Conservation (phyloP, 768 basidiomycete species). For the Collybia sordida region DNA sequence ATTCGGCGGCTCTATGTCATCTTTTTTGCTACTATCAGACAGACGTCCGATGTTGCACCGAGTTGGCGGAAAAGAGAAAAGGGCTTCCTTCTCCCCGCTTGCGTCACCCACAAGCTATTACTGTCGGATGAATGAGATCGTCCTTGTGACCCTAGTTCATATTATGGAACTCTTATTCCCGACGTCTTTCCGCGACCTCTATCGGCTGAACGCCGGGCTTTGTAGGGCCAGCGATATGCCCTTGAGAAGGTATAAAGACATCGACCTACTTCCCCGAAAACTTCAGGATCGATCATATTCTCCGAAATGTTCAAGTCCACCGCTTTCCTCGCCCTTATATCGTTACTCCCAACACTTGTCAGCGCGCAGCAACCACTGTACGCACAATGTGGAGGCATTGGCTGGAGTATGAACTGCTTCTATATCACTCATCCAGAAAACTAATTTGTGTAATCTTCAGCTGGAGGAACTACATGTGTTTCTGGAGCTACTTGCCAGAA, state of each 20-base stretch:
- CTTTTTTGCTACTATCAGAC: not conserved
- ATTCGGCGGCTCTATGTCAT: conserved; percentile 2
- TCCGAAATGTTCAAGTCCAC: conserved; percentile 47
- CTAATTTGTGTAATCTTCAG: conserved; percentile 19
- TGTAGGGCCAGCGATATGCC: conserved; percentile 10
- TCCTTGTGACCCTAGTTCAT: conserved; percentile 24
- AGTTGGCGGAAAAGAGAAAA: conserved; percentile 10
- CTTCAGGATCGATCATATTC: conserved; percentile 8
- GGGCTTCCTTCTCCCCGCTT: not conserved
- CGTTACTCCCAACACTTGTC: conserved; percentile 43
- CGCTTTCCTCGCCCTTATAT: conserved; percentile 39
- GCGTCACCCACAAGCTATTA: conserved; percentile 5
- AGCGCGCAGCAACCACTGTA: conserved; percentile 41
- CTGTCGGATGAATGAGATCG: conserved; percentile 22
- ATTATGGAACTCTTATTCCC: conserved; percentile 11
- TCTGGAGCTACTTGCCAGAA: conserved; percentile 31
- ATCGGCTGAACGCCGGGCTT: conserved; percentile 39
- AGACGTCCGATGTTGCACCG: conserved; percentile 21
- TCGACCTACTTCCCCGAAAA: not conserved
- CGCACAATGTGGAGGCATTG: conserved; percentile 55
- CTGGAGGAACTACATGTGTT: conserved; percentile 39
- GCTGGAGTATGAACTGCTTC: conserved; percentile 42
- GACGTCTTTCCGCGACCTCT: conserved; percentile 24
- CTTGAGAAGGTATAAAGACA: conserved; percentile 12
- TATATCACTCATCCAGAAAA: conserved; percentile 16